Conservation (phyloP, 2,329 filamentous ascomycete genomes). For the Coniochaeta ligniaria region DNA sequence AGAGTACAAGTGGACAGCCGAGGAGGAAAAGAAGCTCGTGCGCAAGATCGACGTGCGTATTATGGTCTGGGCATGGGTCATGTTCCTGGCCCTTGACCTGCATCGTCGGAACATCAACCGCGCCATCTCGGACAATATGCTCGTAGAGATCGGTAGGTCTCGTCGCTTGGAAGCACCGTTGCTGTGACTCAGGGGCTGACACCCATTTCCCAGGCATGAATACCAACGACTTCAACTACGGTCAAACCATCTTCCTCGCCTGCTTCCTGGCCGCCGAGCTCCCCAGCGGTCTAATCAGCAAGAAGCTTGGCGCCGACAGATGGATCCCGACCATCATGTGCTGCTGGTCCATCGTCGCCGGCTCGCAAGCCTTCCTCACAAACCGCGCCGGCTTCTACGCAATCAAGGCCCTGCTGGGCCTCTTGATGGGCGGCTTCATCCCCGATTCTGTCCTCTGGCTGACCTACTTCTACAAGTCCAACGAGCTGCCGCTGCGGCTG, state of each 20-base stretch:
- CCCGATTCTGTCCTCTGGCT: conserved; percentile 61
- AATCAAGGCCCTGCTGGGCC: conserved; percentile 29
- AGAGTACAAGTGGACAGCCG: conserved; percentile 42
- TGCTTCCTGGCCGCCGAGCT: conserved; percentile 42
- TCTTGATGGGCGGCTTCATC: conserved; percentile 55
- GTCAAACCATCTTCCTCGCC: conserved; percentile 38
- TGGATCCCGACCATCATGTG: conserved; percentile 37
- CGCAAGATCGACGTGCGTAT: conserved; percentile 37
- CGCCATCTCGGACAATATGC: conserved; percentile 22
- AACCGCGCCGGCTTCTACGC: conserved; percentile 20
- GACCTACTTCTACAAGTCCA: conserved; percentile 68
- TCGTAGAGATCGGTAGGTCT: conserved; percentile 26
- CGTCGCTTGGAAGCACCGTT: not conserved
- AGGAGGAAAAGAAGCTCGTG: conserved; percentile 43
- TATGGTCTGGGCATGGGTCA: conserved; percentile 21
- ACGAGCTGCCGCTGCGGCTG: conserved; percentile 60
- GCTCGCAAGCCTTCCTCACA: conserved; percentile 20
- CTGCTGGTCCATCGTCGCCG: conserved; percentile 19
- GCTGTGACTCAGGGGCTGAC: not conserved
- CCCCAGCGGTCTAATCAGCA: conserved; percentile 42
- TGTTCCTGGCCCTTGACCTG: conserved; percentile 17
- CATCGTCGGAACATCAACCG: conserved; percentile 21
- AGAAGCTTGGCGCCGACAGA: conserved; percentile 40
- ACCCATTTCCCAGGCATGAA: conserved; percentile 13
- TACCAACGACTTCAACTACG: conserved; percentile 33